These are phyloP conservation scores for Pachysolen tannophilus DNA, from an alignment of 805 yeast genomes.

Conservation along the genomic window DNA sequence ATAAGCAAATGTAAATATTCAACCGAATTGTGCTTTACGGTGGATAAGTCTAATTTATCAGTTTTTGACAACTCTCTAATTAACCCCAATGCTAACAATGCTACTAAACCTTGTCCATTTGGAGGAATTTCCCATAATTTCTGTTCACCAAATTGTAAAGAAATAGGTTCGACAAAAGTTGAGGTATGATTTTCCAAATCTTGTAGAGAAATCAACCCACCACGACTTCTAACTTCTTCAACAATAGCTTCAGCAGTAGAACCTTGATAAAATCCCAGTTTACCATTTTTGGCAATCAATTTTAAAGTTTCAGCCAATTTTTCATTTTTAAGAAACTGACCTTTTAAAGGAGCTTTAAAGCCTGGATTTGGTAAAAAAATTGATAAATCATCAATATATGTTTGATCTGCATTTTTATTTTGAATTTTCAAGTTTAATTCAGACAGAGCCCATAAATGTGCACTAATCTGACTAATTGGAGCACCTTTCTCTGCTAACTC, in stretches of 20 bases:
- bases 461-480: conserved; percentile 54
- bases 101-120: conserved; percentile 75
- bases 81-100: conserved; percentile 61
- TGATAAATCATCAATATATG: conserved; percentile 19
- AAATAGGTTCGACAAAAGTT: conserved; percentile 58
- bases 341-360: conserved; percentile 43
- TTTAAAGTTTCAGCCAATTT: conserved; percentile 46
- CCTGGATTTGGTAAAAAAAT: conserved; percentile 30
- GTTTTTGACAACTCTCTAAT: conserved; percentile 43
- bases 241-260: conserved; percentile 61
- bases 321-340: conserved; percentile 47
- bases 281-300: conserved; percentile 47
- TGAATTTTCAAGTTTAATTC: conserved; percentile 29
- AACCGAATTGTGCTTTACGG: conserved; percentile 53
- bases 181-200: conserved; percentile 55
- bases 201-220: conserved; percentile 46
- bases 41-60: conserved; percentile 33
- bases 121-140: conserved; percentile 80
- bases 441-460: conserved; percentile 37
- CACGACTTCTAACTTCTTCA: conserved; percentile 38
- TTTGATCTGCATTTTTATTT: conserved; percentile 20
- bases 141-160: conserved; percentile 40
- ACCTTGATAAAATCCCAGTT: conserved; percentile 63
- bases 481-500: conserved; percentile 63
- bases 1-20: conserved; percentile 64